Evolutionary conservation across 768 basidiomycete species (phyloP).

Genomic region (Artomyces pyxidatus): DNA sequence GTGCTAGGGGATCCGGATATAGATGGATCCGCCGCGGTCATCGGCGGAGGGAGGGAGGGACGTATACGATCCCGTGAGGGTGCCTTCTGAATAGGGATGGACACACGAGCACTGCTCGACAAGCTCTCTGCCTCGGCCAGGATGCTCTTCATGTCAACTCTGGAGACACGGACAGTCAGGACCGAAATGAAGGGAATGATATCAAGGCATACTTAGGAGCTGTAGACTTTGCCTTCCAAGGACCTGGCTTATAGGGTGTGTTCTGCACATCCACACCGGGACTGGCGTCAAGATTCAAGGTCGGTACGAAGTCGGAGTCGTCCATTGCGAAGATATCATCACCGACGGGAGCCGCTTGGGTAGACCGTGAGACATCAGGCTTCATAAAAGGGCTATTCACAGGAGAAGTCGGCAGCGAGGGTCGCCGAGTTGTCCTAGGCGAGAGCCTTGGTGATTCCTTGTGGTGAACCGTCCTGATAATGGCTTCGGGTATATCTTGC

Average conservation of each 20-base stretch:
- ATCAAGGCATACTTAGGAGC: slow-evolving; percentile 43
- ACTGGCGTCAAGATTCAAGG: slow-evolving; percentile 18
- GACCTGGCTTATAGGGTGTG: slow-evolving; percentile 12
- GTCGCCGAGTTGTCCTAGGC: slow-evolving; percentile 17
- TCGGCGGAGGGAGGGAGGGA: neutral
- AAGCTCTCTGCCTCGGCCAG: slow-evolving; percentile 65
- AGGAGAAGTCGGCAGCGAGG: slow-evolving; percentile 22
- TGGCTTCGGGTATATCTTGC: slow-evolving; percentile 59
- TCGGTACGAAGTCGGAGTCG: slow-evolving; percentile 41
- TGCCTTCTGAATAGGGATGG: slow-evolving; percentile 6
- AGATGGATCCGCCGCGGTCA: neutral
- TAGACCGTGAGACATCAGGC: slow-evolving; percentile 17
- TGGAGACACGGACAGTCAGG: slow-evolving; percentile 21
- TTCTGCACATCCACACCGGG: neutral
- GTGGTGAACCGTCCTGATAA: slow-evolving; percentile 28
- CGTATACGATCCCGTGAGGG: slow-evolving; percentile 7
- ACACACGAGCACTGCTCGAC: neutral
- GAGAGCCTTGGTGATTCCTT: slow-evolving; percentile 25
- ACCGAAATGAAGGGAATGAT: neutral
- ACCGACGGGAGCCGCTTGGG: slow-evolving; percentile 23
- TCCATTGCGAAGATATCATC: slow-evolving; percentile 87
- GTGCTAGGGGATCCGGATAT: too few relatives aligned
- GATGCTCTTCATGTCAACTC: slow-evolving; percentile 76
- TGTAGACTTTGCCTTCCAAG: slow-evolving; percentile 28
- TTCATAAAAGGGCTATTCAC: slow-evolving; percentile 21